A percentile compares a stretch with the other conserved stretches of the same genome.
phyloP scores from a whole-genome alignment of 345 rosid genomes.

The Psidium friedrichsthalianum region DNA sequence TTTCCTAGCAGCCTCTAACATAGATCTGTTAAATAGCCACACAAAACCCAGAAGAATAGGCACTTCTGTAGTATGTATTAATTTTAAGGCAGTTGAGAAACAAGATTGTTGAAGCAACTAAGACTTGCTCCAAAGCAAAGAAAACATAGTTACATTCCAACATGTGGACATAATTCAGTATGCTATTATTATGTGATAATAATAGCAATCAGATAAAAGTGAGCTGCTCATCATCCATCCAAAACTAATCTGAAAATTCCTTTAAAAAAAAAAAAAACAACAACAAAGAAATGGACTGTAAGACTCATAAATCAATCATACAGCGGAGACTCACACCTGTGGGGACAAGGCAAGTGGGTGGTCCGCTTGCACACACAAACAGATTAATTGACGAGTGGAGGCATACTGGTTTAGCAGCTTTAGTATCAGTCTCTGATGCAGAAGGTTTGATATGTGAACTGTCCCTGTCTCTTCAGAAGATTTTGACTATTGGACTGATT shows the following conservation, averaged over 20 bases:
- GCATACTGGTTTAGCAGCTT: slow-evolving; percentile 95
- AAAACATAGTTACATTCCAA: background rate
- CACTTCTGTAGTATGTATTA: background rate
- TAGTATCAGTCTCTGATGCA: slow-evolving; percentile 53
- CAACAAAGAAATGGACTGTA: background rate
- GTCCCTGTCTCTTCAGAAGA: slow-evolving; percentile 54
- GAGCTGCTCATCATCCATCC: background rate
- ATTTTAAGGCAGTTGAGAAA: background rate
- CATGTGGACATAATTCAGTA: background rate
- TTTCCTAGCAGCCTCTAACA: background rate
- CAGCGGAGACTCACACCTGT: background rate
- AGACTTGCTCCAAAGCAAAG: background rate
- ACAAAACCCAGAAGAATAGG: background rate
- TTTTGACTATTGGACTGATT: slow-evolving; percentile 39
- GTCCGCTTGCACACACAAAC: background rate
- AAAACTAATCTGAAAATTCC: background rate
- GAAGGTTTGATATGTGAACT: slow-evolving; percentile 27
- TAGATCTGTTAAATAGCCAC: background rate
- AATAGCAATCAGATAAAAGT: background rate
- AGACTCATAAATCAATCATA: background rate
- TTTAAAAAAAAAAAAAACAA: background rate
- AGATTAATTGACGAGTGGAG: background rate
- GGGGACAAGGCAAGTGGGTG: background rate
- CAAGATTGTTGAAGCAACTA: background rate
- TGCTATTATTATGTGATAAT: background rate